A percentile compares a stretch with the other conserved stretches of the same genome.
Conservation (phyloP, 179 eudicot species). For the Amaranthus tricolor region DNA sequence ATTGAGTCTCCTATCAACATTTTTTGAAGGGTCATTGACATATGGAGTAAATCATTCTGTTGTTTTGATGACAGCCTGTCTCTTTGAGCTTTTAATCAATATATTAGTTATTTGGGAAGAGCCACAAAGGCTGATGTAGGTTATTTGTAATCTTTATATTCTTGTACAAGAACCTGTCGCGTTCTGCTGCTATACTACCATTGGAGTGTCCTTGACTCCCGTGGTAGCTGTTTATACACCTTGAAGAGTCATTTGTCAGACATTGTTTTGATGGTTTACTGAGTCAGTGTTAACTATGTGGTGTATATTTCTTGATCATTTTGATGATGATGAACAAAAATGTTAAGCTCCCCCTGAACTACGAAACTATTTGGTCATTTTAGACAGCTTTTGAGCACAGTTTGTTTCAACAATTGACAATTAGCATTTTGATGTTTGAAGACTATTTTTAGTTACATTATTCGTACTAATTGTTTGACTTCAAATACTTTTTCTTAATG, state of each 20-base stretch:
- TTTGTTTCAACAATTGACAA: no score
- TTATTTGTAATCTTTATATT: background rate
- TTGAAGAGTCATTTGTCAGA: no score
- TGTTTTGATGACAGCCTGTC: background rate
- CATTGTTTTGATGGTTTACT: no score
- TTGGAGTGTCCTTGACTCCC: background rate
- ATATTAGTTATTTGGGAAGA: background rate
- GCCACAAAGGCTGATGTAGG: background rate
- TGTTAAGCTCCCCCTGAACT: background rate
- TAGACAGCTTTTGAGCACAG: background rate
- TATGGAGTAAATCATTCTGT: background rate
- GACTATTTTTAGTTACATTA: background rate
- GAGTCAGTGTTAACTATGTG: background rate
- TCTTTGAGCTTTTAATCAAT: background rate
- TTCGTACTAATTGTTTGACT: background rate
- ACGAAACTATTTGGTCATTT: background rate
- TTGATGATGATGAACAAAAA: background rate
- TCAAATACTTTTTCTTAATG: no score
- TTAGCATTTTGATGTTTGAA: background rate
- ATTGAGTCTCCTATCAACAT: background rate
- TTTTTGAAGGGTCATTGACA: background rate
- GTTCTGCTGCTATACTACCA: background rate
- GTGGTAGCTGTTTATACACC: background rate
- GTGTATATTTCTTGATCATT: background rate
- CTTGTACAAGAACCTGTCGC: background rate